Percentiles rank a stretch among this genome's conserved stretches.
Evolutionary conservation across 2,329 filamentous ascomycete species (phyloP).

Genomic region (Leptosphaerulina australis): DNA sequence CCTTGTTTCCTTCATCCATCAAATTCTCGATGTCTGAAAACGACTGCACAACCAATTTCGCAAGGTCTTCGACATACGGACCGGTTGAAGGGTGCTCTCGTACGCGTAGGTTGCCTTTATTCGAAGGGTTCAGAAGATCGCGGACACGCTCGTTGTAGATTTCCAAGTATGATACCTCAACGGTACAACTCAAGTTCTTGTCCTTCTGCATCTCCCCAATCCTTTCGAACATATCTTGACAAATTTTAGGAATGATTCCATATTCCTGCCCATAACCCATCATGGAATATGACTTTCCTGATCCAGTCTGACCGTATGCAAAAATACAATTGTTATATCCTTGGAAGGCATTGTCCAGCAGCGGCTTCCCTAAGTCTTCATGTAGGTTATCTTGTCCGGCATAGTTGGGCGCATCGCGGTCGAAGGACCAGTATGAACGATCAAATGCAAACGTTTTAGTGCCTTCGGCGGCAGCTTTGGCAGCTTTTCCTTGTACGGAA

Average conservation of each 20-base stretch:
- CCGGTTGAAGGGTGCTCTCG: constrained; percentile 97
- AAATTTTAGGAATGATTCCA: constrained; percentile 96
- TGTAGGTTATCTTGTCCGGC: constrained; percentile 91
- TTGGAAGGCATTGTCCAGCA: constrained; percentile 96
- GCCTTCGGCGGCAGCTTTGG: constrained; percentile 67
- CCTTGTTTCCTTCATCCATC: constrained; percentile 99
- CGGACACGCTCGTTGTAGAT: constrained; percentile 99
- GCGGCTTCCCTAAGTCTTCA: constrained; percentile 81
- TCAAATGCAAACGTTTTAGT: constrained; percentile 94
- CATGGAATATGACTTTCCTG: constrained; percentile 99
- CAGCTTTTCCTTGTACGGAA: constrained; percentile 66
- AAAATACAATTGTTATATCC: constrained; percentile 99
- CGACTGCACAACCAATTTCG: constrained; percentile 90
- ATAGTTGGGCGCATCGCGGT: constrained; percentile 78
- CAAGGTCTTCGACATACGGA: constrained; percentile 96
- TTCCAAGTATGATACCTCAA: constrained; percentile 97
- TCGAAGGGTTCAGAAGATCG: constrained; percentile 91
- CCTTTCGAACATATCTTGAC: constrained; percentile 93
- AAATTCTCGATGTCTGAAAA: constrained; percentile 96
- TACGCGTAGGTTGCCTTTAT: constrained; percentile 95
- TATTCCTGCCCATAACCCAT: constrained; percentile 98
- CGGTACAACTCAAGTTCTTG: constrained; percentile 81
- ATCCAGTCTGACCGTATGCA: constrained; percentile 97
- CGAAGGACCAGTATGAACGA: constrained; percentile 97
- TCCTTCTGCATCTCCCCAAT: constrained; percentile 76